These are phyloP conservation scores for Schrenkiella parvula DNA, from an alignment of 345 rosid genomes.

Conservation along the genomic window DNA sequence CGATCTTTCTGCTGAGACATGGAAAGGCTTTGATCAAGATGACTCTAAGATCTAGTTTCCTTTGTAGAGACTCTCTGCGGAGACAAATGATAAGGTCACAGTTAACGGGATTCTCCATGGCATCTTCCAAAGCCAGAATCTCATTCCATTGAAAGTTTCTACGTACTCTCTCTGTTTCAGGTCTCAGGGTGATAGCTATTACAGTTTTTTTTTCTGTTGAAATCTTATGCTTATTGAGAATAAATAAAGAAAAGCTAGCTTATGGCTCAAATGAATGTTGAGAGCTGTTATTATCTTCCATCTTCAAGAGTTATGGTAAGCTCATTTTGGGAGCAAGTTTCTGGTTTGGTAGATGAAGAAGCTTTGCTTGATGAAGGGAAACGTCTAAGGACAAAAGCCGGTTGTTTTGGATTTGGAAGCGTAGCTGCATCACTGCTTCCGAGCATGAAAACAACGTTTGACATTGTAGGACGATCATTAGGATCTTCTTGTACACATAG, in stretches of 20 bases:
- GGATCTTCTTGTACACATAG: constrained; percentile 61
- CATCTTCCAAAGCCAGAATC: constrained; percentile 73
- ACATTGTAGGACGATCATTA: constrained; percentile 54
- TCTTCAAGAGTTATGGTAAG: constrained; percentile 47
- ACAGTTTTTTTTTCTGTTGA: constrained; percentile 1
- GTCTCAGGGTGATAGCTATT: neutral
- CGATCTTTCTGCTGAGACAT: constrained; percentile 72
- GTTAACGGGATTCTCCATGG: constrained; percentile 63
- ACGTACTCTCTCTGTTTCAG: neutral
- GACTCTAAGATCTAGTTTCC: constrained; percentile 53
- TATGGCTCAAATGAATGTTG: neutral
- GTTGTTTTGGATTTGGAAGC: constrained; percentile 49
- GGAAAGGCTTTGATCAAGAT: constrained; percentile 73
- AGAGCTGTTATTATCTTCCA: constrained; percentile 34
- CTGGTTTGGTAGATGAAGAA: constrained; percentile 47
- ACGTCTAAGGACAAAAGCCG: constrained; percentile 43
- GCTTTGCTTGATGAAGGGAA: constrained; percentile 43
- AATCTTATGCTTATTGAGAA: neutral
- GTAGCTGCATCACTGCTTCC: constrained; percentile 31
- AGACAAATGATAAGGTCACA: constrained; percentile 68
- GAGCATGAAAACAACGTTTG: constrained; percentile 50
- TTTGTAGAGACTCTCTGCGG: constrained; percentile 49
- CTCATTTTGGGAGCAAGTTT: constrained; percentile 42
- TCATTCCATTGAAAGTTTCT: constrained; percentile 34
- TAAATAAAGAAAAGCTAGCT: neutral